Conservation (phyloP, 2,329 filamentous ascomycete genomes). For the Tolypocladium capitatum region DNA sequence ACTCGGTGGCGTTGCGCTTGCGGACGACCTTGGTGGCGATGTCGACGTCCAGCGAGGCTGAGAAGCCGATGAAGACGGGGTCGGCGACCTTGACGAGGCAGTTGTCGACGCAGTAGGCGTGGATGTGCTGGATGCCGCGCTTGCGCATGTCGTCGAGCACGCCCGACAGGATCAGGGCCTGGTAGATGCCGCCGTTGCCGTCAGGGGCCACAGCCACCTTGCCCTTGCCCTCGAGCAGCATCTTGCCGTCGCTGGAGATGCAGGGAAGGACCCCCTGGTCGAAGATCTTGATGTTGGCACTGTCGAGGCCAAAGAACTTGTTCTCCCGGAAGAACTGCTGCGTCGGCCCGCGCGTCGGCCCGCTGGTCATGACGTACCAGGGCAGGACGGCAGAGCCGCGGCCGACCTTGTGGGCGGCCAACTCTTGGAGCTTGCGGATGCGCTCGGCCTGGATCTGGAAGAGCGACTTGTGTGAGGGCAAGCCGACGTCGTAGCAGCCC, state of each 20-base stretch:
- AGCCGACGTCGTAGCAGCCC: constrained; percentile 92
- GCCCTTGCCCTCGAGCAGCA: constrained; percentile 78
- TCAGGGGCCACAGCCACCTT: constrained; percentile 92
- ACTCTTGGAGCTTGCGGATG: constrained; percentile 70
- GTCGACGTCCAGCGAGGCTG: constrained; percentile 76
- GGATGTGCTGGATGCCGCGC: constrained; percentile 86
- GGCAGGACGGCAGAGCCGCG: constrained; percentile 53
- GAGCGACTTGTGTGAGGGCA: constrained; percentile 83
- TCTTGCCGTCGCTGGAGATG: constrained; percentile 96
- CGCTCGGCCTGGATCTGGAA: constrained; percentile 97
- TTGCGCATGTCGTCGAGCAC: constrained; percentile 79
- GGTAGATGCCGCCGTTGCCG: constrained; percentile 94
- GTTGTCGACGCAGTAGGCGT: constrained; percentile 98
- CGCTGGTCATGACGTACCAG: constrained; percentile 99
- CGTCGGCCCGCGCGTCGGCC: constrained; percentile 83
- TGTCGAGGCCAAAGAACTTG: constrained; percentile 77
- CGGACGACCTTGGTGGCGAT: constrained; percentile 99
- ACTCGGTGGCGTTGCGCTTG: constrained; percentile 92
- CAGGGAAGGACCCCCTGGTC: constrained; percentile 95
- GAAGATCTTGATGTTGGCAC: constrained; percentile 82
- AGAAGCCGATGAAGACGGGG: constrained; percentile 88
- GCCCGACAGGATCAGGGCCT: constrained; percentile 68
- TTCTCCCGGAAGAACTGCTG: constrained; percentile 85
- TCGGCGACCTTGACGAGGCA: constrained; percentile 98
- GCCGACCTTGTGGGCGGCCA: constrained; percentile 60